Conservation (phyloP, 225 moss, liverwort and hornwort genomes). For the Marchantia paleacea region DNA sequence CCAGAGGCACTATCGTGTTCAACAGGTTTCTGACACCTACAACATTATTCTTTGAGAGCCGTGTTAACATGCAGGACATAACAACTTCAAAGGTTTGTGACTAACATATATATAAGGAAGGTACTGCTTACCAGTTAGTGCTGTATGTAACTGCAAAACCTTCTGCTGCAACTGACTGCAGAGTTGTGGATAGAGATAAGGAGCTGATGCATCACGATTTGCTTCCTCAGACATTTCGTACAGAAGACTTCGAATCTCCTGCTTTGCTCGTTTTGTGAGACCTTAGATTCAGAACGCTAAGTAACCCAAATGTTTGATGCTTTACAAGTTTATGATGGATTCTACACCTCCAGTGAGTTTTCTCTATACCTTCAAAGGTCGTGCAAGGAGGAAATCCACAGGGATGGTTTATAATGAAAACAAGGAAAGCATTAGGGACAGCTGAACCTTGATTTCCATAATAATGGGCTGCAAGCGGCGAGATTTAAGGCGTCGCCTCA, state of each 20-base stretch:
- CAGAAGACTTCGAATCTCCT: slow-evolving; percentile 61
- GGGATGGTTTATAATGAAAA: not conserved
- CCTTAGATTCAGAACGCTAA: not conserved
- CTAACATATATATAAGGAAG: not conserved
- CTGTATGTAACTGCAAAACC: slow-evolving; percentile 49
- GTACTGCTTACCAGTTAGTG: slow-evolving; percentile 44
- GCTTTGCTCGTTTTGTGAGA: slow-evolving; percentile 14
- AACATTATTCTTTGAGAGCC: no score
- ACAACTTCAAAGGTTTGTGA: not conserved
- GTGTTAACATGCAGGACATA: not conserved
- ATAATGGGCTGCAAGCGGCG: slow-evolving; percentile 54
- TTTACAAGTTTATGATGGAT: no score
- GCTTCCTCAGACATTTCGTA: slow-evolving; percentile 57
- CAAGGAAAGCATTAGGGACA: not conserved
- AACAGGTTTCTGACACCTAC: not conserved
- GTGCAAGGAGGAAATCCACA: not conserved
- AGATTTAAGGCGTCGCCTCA: slow-evolving; percentile 52
- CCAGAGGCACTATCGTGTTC: not conserved
- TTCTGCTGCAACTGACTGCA: slow-evolving; percentile 57
- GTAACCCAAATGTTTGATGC: no score
- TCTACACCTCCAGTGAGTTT: no score
- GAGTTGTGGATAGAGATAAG: slow-evolving; percentile 57
- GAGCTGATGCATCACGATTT: slow-evolving; percentile 41
- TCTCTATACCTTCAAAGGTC: no score
- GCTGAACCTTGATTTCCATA: slow-evolving; percentile 66